phyloP scores from a whole-genome alignment of 2,329 filamentous ascomycete genomes.

The Coniochaeta sp. region DNA sequence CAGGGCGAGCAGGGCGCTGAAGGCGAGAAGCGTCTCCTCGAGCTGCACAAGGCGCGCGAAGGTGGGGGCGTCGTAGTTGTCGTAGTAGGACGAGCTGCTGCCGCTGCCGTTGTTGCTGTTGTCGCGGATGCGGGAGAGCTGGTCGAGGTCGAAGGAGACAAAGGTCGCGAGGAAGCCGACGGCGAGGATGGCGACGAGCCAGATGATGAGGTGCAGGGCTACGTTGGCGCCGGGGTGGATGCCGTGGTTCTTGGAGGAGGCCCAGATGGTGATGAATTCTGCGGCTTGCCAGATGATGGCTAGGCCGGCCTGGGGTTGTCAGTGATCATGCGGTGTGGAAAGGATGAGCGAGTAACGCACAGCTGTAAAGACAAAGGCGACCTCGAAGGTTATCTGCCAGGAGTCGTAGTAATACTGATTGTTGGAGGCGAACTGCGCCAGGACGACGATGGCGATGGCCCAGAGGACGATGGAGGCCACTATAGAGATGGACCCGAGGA shows the following conservation, averaged over 20 bases:
- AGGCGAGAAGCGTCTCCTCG: constrained; percentile 12
- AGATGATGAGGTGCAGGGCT: constrained; percentile 33
- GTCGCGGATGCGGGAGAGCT: constrained; percentile 1
- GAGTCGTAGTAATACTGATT: neutral
- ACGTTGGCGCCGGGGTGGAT: constrained; percentile 38
- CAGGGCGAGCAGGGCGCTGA: constrained; percentile 10
- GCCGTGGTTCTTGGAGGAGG: constrained; percentile 23
- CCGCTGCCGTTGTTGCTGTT: constrained; percentile 7
- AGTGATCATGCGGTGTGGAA: neutral
- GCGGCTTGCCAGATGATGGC: constrained; percentile 29
- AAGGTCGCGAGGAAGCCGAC: constrained; percentile 16
- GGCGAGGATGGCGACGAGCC: constrained; percentile 23
- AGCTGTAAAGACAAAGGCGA: constrained; percentile 7
- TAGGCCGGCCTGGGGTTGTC: constrained; percentile 24
- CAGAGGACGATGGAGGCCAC: constrained; percentile 8
- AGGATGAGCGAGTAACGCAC: constrained; percentile 6
- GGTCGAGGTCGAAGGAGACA: neutral
- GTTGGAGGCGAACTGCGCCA: neutral
- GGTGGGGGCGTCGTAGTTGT: constrained; percentile 8
- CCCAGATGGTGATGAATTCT: constrained; percentile 29
- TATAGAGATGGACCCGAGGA: constrained; percentile 8
- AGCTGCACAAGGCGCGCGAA: constrained; percentile 6
- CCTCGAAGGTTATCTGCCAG: neutral
- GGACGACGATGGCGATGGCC: constrained; percentile 8
- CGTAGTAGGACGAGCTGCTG: neutral